Evolutionary conservation across 345 rosid genomes (phyloP), one percentile per base, ranked within the genome.

Genomic region (Viola odorata): DNA sequence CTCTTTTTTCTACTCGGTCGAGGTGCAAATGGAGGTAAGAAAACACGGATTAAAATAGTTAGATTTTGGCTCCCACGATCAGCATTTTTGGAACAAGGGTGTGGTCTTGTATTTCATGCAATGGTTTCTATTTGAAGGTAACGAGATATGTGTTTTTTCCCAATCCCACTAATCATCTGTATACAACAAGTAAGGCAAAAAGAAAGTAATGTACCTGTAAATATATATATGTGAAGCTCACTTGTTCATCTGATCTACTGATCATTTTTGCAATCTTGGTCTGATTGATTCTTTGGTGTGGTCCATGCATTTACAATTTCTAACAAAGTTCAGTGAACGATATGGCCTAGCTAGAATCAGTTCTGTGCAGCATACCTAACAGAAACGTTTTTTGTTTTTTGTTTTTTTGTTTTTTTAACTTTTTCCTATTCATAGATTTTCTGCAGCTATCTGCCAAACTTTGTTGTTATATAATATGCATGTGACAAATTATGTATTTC

Each of bases 21-120:
- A 70, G 74, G 75, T 66, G 64, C 72, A 64, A 23, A 64, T 12
- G 75, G 64, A 75, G 78, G 77, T 71, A 69, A 69, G 59, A 47
- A 73, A 63, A 69, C 69, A 50, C 14, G 53, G 50, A 58, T 52
- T 41, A 53, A 23, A 50, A 49, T 63, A 57, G 69, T 64, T 74
- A 66, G 76, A 63, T 76, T 47, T 72, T 45, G 69, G 73, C 83
- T 48, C 74, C 69, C 32, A 23, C 40, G 14, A 50, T 73, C 37
- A 69, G 69, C 65, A 64, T 66, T 75, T 60, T 66, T 57, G 15
- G 52, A 63, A 60, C 61, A 72, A 23, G 74, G 32, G 49, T 57
- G 67, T 58, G 65, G 59, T 67, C 62, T 69, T 66, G 65, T 55
- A 55, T 39, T 55, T 59, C 55, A 9, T 53, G 41, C 32, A 23